phyloP scores from a whole-genome alignment of 1,139 yeast genomes.

The Groenewaldozyma sp. region DNA sequence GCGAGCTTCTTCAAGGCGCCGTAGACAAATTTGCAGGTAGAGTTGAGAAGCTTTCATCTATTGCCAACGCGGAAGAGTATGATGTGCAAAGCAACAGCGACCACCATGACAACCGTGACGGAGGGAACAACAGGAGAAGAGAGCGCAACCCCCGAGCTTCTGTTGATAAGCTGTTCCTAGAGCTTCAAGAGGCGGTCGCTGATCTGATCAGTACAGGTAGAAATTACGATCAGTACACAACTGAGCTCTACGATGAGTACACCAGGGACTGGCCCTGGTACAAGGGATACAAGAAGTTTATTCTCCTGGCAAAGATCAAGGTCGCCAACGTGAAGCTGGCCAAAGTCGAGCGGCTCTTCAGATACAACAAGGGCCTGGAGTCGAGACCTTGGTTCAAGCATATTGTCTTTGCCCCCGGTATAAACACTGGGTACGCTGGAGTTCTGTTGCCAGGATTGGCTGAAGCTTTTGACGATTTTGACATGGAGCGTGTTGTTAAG shows the following conservation, averaged over 20 bases:
- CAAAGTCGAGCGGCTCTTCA: constrained; percentile 50
- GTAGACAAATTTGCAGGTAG: constrained; percentile 20
- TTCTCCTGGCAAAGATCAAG: constrained; percentile 23
- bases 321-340: constrained; percentile 29
- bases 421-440: constrained; percentile 81
- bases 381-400: constrained; percentile 82
- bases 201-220: constrained; percentile 21
- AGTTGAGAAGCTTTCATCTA: constrained; percentile 4
- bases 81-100: neutral
- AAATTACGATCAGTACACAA: constrained; percentile 24
- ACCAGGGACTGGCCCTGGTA: constrained; percentile 28
- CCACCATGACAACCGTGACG: neutral
- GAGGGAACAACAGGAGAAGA: neutral
- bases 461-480: constrained; percentile 69
- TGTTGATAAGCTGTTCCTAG: neutral
- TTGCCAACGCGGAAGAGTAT: neutral
- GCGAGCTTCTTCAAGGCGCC: constrained; percentile 29
- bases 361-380: constrained; percentile 54
- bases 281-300: constrained; percentile 24
- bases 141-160: neutral
- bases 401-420: constrained; percentile 72
- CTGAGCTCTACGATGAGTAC: constrained; percentile 22
- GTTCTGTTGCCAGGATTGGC: constrained; percentile 70
- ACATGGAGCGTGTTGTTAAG: constrained; percentile 41
- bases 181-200: constrained; percentile 16